These are phyloP conservation scores for Podospora didyma DNA, from an alignment of 495 filamentous ascomycete species.

Conservation along the genomic window DNA sequence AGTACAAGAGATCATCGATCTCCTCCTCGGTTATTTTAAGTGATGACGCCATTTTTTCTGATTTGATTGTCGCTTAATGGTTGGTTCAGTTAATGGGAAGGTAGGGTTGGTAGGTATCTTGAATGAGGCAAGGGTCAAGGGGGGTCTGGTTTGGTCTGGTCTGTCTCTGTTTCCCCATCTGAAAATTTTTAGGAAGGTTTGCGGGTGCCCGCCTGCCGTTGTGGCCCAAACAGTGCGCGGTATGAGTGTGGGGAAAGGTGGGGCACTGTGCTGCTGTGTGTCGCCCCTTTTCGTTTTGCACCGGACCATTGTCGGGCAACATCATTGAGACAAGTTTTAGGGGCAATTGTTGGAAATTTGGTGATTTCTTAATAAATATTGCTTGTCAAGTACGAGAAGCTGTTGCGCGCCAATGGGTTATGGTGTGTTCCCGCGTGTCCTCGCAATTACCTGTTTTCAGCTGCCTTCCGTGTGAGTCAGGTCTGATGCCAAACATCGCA, in stretches of 20 bases:
- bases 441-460: no score
- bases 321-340: no score
- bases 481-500: no score
- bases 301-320: no score
- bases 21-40: conserved; percentile 61
- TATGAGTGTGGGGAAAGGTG: not conserved
- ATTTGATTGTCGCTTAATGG: not conserved
- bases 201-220: no score
- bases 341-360: no score
- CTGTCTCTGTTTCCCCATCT: not conserved
- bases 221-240: not conserved
- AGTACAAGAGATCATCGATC: conserved; percentile 85
- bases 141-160: not conserved
- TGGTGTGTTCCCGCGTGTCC: no score
- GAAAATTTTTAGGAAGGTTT: conserved; percentile 16
- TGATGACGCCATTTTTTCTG: conserved; percentile 36
- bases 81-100: not conserved
- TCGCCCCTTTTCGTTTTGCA: no score
- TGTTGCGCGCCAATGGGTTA: no score
- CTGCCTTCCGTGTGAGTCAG: no score
- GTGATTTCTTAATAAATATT: no score
- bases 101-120: not conserved
- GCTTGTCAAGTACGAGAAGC: no score
- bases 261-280: conserved; percentile 7
- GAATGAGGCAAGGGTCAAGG: not conserved